Evolutionary conservation across 495 filamentous ascomycete genomes (phyloP), one percentile per base, ranked within the genome.

Genomic region (Aspergillus cavernicola): DNA sequence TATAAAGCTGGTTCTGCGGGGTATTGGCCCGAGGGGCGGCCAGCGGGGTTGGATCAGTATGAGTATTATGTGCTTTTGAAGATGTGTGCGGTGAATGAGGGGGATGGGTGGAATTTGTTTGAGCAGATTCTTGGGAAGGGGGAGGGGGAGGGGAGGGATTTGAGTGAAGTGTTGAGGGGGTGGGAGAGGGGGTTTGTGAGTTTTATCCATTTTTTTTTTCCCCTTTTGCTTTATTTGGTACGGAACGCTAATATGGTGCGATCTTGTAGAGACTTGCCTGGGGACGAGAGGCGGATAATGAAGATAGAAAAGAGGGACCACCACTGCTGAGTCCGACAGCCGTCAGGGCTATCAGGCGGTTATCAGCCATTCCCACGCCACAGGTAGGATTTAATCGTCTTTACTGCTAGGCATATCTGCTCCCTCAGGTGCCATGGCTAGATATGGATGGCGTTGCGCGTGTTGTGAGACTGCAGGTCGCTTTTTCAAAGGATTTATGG

Each of bases 21-120:
- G 22, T 50, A 50, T 20, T 22, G 33, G 33, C 33, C 33, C 1
- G 5, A 2, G 3, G 23, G 23, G 1, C 11, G 46, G n/a, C 46
- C 46, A 1, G 33, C 12, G 6, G 33, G 20, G 7, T 12, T 50
- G 33, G 46, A 50, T 50, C 35, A 28, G 33, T 50, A 18, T 29
- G 46, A 50, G 23, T 50, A 38, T 22, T 50, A 50, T 31, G 22
- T 19, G n/a, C 35, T 50, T 24, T 15, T 32, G 13, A 16, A 22
- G 33, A 38, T 23, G 35, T 15, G 36, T 6, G 46, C 46, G 2
- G 16, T 22, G 3, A 50, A 50, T 39, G 46, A 50, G 46, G 29
- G 18, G 6, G 13, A 29, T 28, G 44, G 35, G 15, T 50, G 46
- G 46, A 50, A 50, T 39, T 6, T 50, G 13, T 50, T 50, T 31